phyloP scores from a whole-genome alignment of 176 grass and related monocot genomes.

The Neostapfia colusana region DNA sequence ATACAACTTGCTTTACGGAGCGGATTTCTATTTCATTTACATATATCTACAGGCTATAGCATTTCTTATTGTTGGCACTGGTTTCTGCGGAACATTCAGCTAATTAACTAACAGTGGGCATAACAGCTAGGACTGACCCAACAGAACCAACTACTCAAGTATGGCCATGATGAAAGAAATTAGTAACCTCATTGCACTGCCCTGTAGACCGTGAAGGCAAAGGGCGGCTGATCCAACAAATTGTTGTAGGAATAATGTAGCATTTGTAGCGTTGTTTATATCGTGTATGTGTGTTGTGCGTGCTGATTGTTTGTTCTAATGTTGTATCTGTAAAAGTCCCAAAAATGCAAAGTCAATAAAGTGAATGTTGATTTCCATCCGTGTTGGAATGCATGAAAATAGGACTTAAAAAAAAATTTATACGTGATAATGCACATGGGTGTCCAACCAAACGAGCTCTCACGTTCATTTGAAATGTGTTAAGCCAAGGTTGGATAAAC shows the following conservation, averaged over 20 bases:
- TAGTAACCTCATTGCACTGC: constrained; percentile 21
- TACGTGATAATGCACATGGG: no score
- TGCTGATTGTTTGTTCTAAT: neutral
- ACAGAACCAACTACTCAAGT: constrained; percentile 10
- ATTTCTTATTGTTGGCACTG: constrained; percentile 84
- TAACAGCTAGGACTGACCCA: constrained; percentile 24
- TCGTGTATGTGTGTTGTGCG: neutral
- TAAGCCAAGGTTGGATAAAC: no score
- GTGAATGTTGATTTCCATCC: no score
- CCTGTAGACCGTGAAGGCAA: neutral
- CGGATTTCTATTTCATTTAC: constrained; percentile 75
- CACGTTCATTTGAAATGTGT: no score
- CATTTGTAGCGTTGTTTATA: neutral
- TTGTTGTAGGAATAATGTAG: neutral
- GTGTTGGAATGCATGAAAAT: no score
- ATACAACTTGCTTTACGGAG: constrained; percentile 56
- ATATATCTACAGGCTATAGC: constrained; percentile 77
- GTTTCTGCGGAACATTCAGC: constrained; percentile 61
- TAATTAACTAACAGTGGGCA: constrained; percentile 43
- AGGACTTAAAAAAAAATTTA: no score
- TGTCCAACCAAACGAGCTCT: no score
- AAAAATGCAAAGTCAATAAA: no score
- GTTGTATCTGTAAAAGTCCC: no score
- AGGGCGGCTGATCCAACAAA: neutral
- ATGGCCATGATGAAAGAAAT: neutral